Percentiles rank a stretch among this genome's conserved stretches.
These are phyloP conservation scores for Clohesyomyces aquaticus DNA, from an alignment of 495 filamentous ascomycete genomes.

Conservation along the genomic window DNA sequence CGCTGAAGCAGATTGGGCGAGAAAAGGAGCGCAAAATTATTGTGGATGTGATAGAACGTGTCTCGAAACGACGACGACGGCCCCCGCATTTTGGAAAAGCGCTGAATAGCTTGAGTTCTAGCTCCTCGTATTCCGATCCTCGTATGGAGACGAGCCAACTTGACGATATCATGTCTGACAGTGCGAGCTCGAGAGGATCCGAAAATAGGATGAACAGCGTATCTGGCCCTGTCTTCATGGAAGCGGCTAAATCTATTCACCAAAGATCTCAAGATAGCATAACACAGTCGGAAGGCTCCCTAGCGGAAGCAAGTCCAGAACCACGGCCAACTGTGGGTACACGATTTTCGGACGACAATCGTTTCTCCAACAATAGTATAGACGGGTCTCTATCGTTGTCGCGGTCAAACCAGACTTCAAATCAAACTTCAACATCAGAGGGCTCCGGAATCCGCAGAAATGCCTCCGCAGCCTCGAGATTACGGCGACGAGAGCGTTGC, in stretches of 20 bases:
- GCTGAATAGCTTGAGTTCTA: constrained; percentile 56
- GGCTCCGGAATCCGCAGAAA: constrained; percentile 46
- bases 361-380: constrained; percentile 26
- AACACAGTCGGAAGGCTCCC: constrained; percentile 26
- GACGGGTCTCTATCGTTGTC: constrained; percentile 26
- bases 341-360: constrained; percentile 23
- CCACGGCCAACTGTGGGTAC: constrained; percentile 13
- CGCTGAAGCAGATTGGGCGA: constrained; percentile 77
- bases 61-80: constrained; percentile 63
- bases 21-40: constrained; percentile 70
- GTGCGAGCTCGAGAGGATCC: constrained; percentile 42
- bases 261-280: constrained; percentile 33
- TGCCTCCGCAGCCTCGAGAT: constrained; percentile 53
- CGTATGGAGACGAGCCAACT: constrained; percentile 32
- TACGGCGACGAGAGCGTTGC: constrained; percentile 68
- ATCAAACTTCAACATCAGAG: constrained; percentile 16
- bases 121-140: constrained; percentile 40
- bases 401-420: constrained; percentile 22
- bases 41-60: constrained; percentile 71
- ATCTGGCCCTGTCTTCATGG: constrained; percentile 23
- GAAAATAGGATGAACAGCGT: constrained; percentile 31
- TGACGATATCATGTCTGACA: constrained; percentile 43
- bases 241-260: constrained; percentile 24
- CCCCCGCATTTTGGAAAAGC: constrained; percentile 43
- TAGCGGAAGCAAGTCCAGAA: constrained; percentile 10